phyloP scores from a whole-genome alignment of 2,329 filamentous ascomycete genomes.

The Pleurostoma richardsiae region DNA sequence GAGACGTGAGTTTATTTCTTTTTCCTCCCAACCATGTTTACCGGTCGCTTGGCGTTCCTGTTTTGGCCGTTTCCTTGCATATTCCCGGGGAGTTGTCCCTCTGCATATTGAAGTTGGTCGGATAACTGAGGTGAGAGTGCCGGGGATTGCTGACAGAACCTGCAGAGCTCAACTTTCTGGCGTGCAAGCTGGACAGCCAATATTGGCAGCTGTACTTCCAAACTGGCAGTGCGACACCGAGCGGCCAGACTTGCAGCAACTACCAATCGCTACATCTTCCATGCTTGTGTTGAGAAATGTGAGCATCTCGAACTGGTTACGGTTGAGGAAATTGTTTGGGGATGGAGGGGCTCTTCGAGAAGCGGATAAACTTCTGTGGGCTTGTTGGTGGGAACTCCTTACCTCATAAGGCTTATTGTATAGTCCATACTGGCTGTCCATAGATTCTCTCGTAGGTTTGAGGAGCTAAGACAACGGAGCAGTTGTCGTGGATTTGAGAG shows the following conservation, averaged over 20 bases:
- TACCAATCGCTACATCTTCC: slow-evolving; percentile 50
- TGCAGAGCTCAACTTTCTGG: slow-evolving; percentile 45
- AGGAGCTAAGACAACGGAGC: no score
- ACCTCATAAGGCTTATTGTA: no score
- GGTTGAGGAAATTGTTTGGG: background rate
- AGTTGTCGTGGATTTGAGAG: no score
- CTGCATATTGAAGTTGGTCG: background rate
- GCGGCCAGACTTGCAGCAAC: slow-evolving; percentile 45
- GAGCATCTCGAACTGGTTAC: background rate
- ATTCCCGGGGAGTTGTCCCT: slow-evolving; percentile 4
- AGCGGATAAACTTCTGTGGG: no score
- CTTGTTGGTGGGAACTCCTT: no score
- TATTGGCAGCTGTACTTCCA: slow-evolving; percentile 49
- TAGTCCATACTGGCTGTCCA: no score
- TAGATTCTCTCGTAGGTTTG: no score
- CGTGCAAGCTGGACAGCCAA: slow-evolving; percentile 32
- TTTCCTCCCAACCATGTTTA: background rate
- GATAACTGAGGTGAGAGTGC: no score
- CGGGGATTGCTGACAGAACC: background rate
- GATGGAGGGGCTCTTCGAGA: no score
- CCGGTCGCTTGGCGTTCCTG: no score
- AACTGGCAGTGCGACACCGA: slow-evolving; percentile 43
- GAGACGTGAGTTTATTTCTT: slow-evolving; percentile 22
- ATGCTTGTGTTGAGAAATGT: slow-evolving; percentile 34
- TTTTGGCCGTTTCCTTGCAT: slow-evolving; percentile 11